phyloP scores from a whole-genome alignment of 495 filamentous ascomycete genomes.

The Neurospora tetraspora region DNA sequence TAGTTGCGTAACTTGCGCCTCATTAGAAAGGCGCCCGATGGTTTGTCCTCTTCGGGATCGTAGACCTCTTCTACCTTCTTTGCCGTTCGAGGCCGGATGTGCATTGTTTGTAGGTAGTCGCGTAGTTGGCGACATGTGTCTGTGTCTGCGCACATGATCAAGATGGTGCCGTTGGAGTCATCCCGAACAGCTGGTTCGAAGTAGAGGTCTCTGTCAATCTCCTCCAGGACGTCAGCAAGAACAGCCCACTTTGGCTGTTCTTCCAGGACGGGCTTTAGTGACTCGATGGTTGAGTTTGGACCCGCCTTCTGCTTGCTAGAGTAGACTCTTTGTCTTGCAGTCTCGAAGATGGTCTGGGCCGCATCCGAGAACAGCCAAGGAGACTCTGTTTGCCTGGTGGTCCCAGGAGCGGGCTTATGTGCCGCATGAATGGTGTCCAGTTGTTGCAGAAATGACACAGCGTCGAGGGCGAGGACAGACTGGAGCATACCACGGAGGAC shows the following conservation, averaged over 20 bases:
- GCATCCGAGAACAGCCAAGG: constrained; percentile 97
- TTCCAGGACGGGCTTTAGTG: constrained; percentile 82
- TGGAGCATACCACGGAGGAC: constrained; percentile 82
- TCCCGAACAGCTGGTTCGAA: constrained; percentile 65
- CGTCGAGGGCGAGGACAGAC: constrained; percentile 76
- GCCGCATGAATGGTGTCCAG: constrained; percentile 90
- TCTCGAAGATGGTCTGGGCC: constrained; percentile 86
- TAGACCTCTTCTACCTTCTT: constrained; percentile 27
- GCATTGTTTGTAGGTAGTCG: constrained; percentile 87
- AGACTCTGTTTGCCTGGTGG: constrained; percentile 78
- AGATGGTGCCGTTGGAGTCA: constrained; percentile 79
- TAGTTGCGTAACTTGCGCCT: constrained; percentile 78
- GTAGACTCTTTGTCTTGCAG: constrained; percentile 85
- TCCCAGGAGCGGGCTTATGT: constrained; percentile 78
- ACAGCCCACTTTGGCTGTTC: constrained; percentile 91
- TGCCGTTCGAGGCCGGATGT: constrained; percentile 49
- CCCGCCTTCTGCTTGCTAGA: constrained; percentile 35
- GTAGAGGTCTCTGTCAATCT: constrained; percentile 88
- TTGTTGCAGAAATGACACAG: constrained; percentile 84
- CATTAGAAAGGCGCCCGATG: constrained; percentile 82
- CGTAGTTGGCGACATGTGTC: constrained; percentile 81
- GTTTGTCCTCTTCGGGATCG: constrained; percentile 41
- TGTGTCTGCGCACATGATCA: constrained; percentile 92
- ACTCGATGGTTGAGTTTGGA: constrained; percentile 40
- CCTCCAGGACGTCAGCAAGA: constrained; percentile 75